Percentiles rank a stretch among this genome's conserved stretches.
Evolutionary conservation across 768 basidiomycete genomes (phyloP).

Genomic region (Asterophora parasitica): DNA sequence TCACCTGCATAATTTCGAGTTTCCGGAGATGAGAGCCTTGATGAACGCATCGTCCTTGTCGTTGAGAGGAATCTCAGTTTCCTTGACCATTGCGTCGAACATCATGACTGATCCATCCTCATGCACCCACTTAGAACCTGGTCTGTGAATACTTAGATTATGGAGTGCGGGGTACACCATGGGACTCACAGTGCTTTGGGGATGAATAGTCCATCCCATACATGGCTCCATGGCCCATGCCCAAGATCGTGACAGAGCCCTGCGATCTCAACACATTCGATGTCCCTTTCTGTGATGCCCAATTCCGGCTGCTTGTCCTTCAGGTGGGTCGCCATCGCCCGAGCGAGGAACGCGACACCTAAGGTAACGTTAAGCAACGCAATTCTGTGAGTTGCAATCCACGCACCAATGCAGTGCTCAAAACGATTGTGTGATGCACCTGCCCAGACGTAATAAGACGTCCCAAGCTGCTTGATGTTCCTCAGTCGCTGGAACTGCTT

Average conservation of each 20-base stretch:
- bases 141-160: constrained; percentile 26
- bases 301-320: constrained; percentile 55
- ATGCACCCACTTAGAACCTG: constrained; percentile 57
- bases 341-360: constrained; percentile 77
- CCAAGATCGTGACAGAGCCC: constrained; percentile 84
- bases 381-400: not conserved
- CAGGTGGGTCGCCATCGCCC: constrained; percentile 56
- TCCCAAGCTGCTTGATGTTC: constrained; percentile 75
- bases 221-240: constrained; percentile 83
- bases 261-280: constrained; percentile 74
- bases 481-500: constrained; percentile 76
- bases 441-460: constrained; percentile 71
- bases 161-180: not conserved
- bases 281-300: constrained; percentile 63
- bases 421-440: constrained; percentile 79
- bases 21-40: constrained; percentile 76
- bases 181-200: constrained; percentile 55
- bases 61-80: constrained; percentile 47
- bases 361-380: constrained; percentile 3
- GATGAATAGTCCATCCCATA: constrained; percentile 76
- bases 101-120: constrained; percentile 81
- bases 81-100: constrained; percentile 63
- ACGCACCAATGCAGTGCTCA: constrained; percentile 75
- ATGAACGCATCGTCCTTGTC: constrained; percentile 53
- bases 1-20: constrained; percentile 46